Evolutionary conservation across 352 stramenopile genomes (phyloP).

Genomic region (Pythium aphanidermatum): DNA sequence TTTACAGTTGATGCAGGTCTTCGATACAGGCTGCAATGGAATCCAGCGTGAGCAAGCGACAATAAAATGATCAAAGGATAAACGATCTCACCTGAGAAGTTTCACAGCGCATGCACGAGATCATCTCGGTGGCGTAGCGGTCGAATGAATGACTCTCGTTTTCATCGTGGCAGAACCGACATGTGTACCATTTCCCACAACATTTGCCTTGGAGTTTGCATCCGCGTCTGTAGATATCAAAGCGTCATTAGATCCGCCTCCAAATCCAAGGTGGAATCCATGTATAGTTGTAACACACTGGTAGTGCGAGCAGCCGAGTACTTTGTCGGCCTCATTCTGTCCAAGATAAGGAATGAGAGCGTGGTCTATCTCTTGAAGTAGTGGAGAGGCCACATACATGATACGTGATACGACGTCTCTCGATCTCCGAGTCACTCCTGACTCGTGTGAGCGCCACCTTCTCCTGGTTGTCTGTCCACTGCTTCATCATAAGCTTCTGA

Average conservation of each 20-base stretch:
- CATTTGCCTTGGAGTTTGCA: constrained; percentile 85
- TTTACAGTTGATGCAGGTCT: constrained; percentile 68
- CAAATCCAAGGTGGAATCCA: too few species aligned
- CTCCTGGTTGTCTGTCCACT: constrained; percentile 69
- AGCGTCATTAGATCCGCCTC: too few species aligned
- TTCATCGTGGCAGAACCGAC: constrained; percentile 86
- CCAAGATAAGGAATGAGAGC: neutral
- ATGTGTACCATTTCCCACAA: constrained; percentile 87
- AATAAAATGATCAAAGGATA: too few species aligned
- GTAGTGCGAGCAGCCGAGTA: constrained; percentile 86
- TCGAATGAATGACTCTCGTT: constrained; percentile 89
- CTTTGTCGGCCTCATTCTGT: constrained; percentile 52
- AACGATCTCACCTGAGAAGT: constrained; percentile 56
- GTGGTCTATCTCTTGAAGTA: neutral
- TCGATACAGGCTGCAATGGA: constrained; percentile 57
- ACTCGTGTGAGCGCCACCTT: constrained; percentile 32
- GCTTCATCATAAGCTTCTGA: constrained; percentile 85
- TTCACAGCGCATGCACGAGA: constrained; percentile 93
- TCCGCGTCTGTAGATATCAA: constrained; percentile 16
- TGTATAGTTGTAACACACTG: constrained; percentile 30
- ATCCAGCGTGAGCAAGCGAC: too few species aligned
- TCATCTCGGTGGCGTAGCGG: constrained; percentile 90
- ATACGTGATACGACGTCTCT: constrained; percentile 40
- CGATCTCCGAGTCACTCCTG: constrained; percentile 41
- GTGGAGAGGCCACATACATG: constrained; percentile 36